phyloP scores from a whole-genome alignment of 1,139 yeast genomes.

The Yamadazyma siamensis region DNA sequence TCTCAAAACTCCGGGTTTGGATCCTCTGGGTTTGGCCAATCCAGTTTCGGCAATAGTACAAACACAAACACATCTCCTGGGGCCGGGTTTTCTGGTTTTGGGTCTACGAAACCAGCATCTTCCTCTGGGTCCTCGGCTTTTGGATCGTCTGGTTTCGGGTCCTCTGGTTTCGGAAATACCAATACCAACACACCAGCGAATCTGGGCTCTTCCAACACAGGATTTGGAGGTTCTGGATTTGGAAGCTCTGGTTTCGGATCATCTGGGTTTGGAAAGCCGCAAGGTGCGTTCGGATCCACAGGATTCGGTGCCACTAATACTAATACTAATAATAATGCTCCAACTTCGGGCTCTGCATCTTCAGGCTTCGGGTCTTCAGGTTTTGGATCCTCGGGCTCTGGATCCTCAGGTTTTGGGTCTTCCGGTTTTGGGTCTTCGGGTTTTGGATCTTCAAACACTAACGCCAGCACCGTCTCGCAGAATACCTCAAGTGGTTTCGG shows the following conservation, averaged over 20 bases:
- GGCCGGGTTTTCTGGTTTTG: slow-evolving; percentile 9
- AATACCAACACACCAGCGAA: slow-evolving; percentile 2
- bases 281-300: slow-evolving; percentile 5
- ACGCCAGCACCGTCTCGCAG: slow-evolving; percentile 5
- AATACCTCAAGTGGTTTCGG: slow-evolving; percentile 8
- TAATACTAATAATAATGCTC: too few relatives aligned
- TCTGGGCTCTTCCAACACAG: too few relatives aligned
- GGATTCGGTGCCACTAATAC: slow-evolving; percentile 6
- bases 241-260: slow-evolving; percentile 11
- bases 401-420: slow-evolving; percentile 5
- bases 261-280: slow-evolving; percentile 8
- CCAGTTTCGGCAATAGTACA: background rate
- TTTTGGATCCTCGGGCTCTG: slow-evolving; percentile 7
- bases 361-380: slow-evolving; percentile 2
- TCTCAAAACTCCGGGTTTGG: slow-evolving; percentile 8
- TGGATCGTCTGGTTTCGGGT: slow-evolving; percentile 8
- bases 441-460: slow-evolving; percentile 7
- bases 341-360: slow-evolving; percentile 1
- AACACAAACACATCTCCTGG: slow-evolving; percentile 5
- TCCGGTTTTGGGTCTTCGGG: slow-evolving; percentile 7
- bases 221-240: too few relatives aligned
- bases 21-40: slow-evolving; percentile 3
- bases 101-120: slow-evolving; percentile 1
- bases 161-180: slow-evolving; percentile 7
- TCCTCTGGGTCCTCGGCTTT: slow-evolving; percentile 4